A percentile compares a stretch with the other conserved stretches of the same genome.
Conservation (phyloP, 257 asterid species). For the Fraxinus excelsior region DNA sequence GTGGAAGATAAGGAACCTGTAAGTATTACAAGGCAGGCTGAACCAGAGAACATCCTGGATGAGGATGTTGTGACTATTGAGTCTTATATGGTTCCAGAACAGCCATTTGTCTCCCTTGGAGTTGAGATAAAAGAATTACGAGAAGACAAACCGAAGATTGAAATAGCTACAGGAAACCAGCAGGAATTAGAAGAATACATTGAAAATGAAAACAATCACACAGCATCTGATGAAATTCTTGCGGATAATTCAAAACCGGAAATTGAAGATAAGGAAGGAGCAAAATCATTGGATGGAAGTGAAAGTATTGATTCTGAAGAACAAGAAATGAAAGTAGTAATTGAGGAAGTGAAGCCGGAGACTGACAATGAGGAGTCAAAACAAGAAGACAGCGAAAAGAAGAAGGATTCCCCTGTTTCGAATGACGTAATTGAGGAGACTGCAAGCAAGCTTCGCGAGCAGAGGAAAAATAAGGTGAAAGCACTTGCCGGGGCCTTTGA, state of each 20-base stretch:
- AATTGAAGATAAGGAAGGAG: slow-evolving; percentile 21
- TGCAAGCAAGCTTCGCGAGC: slow-evolving; percentile 58
- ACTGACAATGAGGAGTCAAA: slow-evolving; percentile 10
- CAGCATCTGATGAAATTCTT: slow-evolving; percentile 27
- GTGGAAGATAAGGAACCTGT: slow-evolving; percentile 20
- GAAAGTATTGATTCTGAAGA: slow-evolving; percentile 13
- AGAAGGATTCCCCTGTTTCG: slow-evolving; percentile 45
- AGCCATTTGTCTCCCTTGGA: slow-evolving; percentile 14
- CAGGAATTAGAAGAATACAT: slow-evolving; percentile 12
- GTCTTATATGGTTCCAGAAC: slow-evolving; percentile 20
- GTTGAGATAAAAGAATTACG: slow-evolving; percentile 28
- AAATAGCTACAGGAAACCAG: too few relatives aligned
- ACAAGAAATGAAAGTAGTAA: slow-evolving; percentile 20
- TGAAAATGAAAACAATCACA: background rate
- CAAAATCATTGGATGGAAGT: slow-evolving; percentile 3
- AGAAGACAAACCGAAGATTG: slow-evolving; percentile 21
- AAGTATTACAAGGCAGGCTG: slow-evolving; percentile 16
- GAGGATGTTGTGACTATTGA: slow-evolving; percentile 30
- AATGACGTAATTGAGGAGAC: slow-evolving; percentile 76
- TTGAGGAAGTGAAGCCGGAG: slow-evolving; percentile 25
- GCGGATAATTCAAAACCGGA: slow-evolving; percentile 29
- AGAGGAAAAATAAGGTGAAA: slow-evolving; percentile 67
- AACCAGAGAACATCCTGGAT: slow-evolving; percentile 12
- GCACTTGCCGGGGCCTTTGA: slow-evolving; percentile 91
- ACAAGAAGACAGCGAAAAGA: slow-evolving; percentile 31